phyloP scores from a whole-genome alignment of 139 green algal species.

The Zygnema circumcarinatum region DNA sequence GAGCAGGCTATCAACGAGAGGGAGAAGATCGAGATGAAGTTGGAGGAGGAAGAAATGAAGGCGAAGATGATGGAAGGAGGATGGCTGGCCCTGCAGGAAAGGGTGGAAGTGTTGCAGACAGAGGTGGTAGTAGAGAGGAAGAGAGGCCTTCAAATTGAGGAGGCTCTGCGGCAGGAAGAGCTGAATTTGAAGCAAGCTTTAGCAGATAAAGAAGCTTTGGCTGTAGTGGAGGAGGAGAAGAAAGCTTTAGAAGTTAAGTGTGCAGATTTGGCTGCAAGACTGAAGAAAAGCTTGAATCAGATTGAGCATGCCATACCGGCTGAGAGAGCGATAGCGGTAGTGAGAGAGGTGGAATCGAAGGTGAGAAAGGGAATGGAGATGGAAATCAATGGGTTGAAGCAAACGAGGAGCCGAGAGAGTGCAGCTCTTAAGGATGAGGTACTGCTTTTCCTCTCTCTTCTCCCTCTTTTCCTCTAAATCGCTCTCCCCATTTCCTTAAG shows the following conservation, averaged over 20 bases:
- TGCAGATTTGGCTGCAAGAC: background rate
- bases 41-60: background rate
- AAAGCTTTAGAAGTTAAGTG: background rate
- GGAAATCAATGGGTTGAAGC: background rate
- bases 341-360: background rate
- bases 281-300: background rate
- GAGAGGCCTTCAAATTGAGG: background rate
- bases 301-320: background rate
- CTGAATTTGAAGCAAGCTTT: background rate
- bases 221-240: background rate
- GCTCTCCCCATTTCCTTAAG: no score
- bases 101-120: background rate
- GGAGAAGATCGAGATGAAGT: background rate
- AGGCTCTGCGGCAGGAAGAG: background rate
- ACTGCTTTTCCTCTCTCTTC: background rate
- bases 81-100: background rate
- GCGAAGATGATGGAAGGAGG: background rate
- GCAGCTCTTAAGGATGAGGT: background rate
- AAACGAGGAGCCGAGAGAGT: background rate
- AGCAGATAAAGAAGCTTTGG: background rate
- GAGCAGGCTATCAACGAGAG: background rate
- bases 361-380: background rate
- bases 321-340: background rate
- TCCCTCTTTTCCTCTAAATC: no score
- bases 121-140: background rate